Evolutionary conservation across 1,284 basidiomycete species (phyloP).

Genomic region (Sporisorium exsertum): DNA sequence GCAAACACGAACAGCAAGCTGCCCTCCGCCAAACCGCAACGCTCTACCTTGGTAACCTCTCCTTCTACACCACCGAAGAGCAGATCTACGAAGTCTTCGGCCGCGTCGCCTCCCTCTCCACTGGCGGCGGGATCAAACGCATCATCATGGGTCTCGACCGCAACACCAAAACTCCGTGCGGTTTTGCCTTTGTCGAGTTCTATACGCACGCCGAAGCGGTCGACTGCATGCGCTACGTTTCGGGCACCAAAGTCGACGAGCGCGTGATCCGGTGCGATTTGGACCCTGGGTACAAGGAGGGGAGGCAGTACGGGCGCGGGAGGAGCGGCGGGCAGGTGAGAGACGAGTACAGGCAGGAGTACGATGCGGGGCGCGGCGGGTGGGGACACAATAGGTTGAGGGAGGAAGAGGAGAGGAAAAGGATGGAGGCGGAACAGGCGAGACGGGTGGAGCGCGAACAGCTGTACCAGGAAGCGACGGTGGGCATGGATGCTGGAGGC

Average conservation of each 20-base stretch:
- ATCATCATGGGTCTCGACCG: conserved; percentile 99
- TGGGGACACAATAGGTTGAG: conserved; percentile 79
- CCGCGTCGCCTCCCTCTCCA: conserved; percentile 87
- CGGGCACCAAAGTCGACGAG: conserved; percentile 98
- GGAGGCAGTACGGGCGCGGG: conserved; percentile 95
- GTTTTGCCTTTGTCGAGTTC: conserved; percentile 99
- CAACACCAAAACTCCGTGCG: conserved; percentile 97
- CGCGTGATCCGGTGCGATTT: conserved; percentile 97
- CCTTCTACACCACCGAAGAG: conserved; percentile 88
- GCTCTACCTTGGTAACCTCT: conserved; percentile 77
- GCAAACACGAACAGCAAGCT: conserved; percentile 69
- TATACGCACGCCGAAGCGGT: conserved; percentile 95
- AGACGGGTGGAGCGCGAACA: conserved; percentile 82
- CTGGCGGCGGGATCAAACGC: conserved; percentile 94
- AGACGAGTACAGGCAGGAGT: conserved; percentile 97
- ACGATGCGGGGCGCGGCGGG: conserved; percentile 83
- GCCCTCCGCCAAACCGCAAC: conserved; percentile 72
- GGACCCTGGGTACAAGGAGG: conserved; percentile 97
- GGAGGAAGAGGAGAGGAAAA: conserved; percentile 78
- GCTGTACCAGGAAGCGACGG: conserved; percentile 79
- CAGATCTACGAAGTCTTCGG: conserved; percentile 99
- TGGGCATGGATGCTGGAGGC: conserved; percentile 34
- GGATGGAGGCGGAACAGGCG: conserved; percentile 77
- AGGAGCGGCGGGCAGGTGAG: conserved; percentile 92
- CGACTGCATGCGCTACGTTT: conserved; percentile 91